These are phyloP conservation scores for Canavalia ensiformis DNA, from an alignment of 306 rosid genomes.

Conservation along the genomic window DNA sequence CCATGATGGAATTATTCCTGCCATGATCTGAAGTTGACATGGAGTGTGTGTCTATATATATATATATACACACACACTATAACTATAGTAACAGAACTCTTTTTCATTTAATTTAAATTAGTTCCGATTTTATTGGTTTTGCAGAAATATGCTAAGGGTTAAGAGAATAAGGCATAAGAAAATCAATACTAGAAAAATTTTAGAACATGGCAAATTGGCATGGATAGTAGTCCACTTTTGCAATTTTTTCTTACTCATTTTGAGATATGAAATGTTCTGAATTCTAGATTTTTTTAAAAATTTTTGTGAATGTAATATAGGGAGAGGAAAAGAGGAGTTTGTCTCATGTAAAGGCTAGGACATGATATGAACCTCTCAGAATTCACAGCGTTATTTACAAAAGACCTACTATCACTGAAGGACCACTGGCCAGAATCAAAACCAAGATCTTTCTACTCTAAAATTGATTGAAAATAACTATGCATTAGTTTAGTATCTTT, in stretches of 20 bases:
- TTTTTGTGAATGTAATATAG: constrained; percentile 2
- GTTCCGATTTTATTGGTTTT: not conserved
- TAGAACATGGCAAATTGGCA: not conserved
- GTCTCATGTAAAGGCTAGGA: not conserved
- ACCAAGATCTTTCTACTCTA: not conserved
- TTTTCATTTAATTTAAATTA: not conserved
- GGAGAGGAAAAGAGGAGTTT: not conserved
- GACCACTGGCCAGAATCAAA: not conserved
- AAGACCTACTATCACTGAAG: not conserved
- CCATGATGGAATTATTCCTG: not conserved
- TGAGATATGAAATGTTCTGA: not conserved
- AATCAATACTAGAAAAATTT: not conserved
- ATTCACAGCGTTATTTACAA: not conserved
- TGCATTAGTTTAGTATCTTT: too few relatives aligned
- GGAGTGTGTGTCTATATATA: not conserved
- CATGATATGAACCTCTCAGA: not conserved
- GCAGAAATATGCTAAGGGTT: not conserved
- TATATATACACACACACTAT: not conserved
- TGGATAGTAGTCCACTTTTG: not conserved
- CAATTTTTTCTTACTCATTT: not conserved
- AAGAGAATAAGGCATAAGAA: not conserved
- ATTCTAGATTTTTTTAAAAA: not conserved
- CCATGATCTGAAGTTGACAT: not conserved
- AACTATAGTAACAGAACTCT: not conserved
- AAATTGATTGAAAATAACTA: not conserved